Base-by-base conservation (phyloP, 768 basidiomycete genomes). In the Tylopilus felleus region DNA sequence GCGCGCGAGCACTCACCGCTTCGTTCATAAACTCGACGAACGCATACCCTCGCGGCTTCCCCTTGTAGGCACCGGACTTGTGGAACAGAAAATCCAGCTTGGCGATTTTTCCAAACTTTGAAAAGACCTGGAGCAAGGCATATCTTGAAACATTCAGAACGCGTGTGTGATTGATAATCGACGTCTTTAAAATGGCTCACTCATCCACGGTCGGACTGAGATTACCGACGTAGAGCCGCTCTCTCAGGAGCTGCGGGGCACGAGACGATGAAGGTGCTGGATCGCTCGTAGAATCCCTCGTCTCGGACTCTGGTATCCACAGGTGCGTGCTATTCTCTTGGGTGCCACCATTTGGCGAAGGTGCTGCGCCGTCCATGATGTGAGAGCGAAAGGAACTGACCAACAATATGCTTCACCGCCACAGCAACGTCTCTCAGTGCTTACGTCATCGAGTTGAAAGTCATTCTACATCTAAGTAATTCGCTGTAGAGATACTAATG, bases 31-130 rank as follows among this genome's bases (percentile, higher is more conserved):
- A 98, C 73, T 98, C 92, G 31, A 99, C 73, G 61, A 98, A 99
- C 0, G 94, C 95, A 70, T 96, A 98, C 6, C 97, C 96, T 13
- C 95, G 78, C 1, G 97, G 95, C 68, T 91, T 97, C 17, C 97
- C 97, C 67, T 87, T 94, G 64, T 86, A 72, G 13, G 84, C 79
- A 0, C 96, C 97, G 0, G 88, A 76, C 72, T 96, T 98, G 78
- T 99, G 95, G 66, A 98, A 98, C 58, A 98, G 79, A 70, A 85
- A 98, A 71, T 99, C 97, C 48, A 98, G 80, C 60, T 93, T 92
- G 21, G 92, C 81, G 56, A 98, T 81, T 71, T 92, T 93, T 51
- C 97, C 97, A 68, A 86, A 94, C 72, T 89, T 94, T 29, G 88
- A 81, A 72, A 97, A 97, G 33, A 95, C 71, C 71, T 95, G 90